Evolutionary conservation across 169 alveolate species (phyloP), one percentile per base, ranked within the genome.

Genomic region (Miamiensis avidus): DNA sequence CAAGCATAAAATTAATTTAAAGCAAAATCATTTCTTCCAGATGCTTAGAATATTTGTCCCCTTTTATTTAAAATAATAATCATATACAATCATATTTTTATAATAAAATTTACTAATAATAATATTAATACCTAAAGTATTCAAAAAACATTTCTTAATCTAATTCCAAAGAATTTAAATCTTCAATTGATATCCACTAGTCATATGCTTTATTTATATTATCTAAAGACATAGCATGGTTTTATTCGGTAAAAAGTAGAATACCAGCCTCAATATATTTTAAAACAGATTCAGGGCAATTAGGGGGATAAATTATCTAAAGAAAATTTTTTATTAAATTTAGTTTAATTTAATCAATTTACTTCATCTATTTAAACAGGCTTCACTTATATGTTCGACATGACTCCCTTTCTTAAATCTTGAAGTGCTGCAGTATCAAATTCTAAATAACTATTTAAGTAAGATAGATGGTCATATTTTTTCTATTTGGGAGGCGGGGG

Each of bases 1-100:
- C 95, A 94, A 25, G 89, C 81, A 34, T 91, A 85, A 87, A 90
- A 96, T 32, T 89, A 89, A 31, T 86, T 78, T 73, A 96, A 83
- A 0, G 98, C 97, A 31, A 89, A 82, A 75, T 93, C 96, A 88
- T 96, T 95, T 87, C 91, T 92, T 28, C 94, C 94, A 69, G 94
- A 91, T 16, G 89, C 82, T 89, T 94, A 94, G 86, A 91, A 96
- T 0, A 94, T 89, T 32, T 92, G 82, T 0, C 96, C 98, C 64
- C 85, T 84, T 1, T 89, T 65, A 93, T 84, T 72, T 90, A 95
- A 76, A 94, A 93, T 89, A 87, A 95, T 73, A 95, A 84, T 86
- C 92, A 96, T 20, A 91, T 74, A 25, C 75, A 72, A 28, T 82
- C 82, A 33, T 34, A 34, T 34, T 74, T 28, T 28, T 82, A 75